Base-by-base conservation (phyloP, 148 eudicot species). In the Camellia granthamiana region DNA sequence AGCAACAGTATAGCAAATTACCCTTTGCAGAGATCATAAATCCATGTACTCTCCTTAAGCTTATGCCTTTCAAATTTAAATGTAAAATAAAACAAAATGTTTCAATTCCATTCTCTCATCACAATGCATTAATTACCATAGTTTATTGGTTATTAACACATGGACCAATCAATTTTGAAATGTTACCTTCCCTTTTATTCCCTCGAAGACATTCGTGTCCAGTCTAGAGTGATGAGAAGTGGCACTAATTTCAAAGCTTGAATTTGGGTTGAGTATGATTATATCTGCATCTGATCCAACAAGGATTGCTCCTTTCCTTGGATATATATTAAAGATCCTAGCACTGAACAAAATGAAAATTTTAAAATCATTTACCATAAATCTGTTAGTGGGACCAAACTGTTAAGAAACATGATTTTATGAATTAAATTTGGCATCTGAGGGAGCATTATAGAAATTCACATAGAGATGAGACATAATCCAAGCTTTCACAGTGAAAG, bases 261-360 rank as follows among this genome's bases (percentile, higher is more conserved):
- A 79, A 87, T 89, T 90, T 15, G 99, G 99, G 79, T 97, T 94
- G 74, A 97, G 84, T 85, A 97, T 89, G 76, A 97, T 97, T 42
- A 97, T 89, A 84, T 97, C 99, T 16, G 99, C 99, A 88, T 97
- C 99, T 64, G 99, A 97, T 83, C 99, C 99, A 6, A 89, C 86
- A 65, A 94, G 88, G 81, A 97, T 88, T 19, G 99, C 99, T 69
- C 99, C 99, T 87, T 97, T 97, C 83, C 87, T 94, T 6, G 99
- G 99, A 82, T 90, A 95, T 82, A 95, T 90, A 77, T 95, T 95
- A 81, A 95, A 95, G 77, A 91, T 87, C 86, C 84, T 89, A 51
- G 98, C 98, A 85, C 99, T 97, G 92, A 70, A 81, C 54, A 49
- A 8, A 54, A 77, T 43, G 59, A 44, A 43, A 51, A 18, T 2